These are phyloP conservation scores for Plantago elongata DNA, from an alignment of 257 asterid species.

Conservation along the genomic window DNA sequence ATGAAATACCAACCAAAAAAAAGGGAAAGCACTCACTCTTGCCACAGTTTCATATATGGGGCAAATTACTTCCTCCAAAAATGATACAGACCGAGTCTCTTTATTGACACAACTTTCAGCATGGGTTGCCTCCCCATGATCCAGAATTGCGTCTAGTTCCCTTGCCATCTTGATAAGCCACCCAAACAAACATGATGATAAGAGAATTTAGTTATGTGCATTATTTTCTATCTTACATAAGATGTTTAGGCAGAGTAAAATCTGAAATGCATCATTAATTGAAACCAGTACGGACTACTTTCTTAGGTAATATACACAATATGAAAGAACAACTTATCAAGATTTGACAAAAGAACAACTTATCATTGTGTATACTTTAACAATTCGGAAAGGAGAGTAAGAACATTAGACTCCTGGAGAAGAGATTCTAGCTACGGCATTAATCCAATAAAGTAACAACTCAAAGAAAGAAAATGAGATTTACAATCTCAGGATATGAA, in stretches of 20 bases:
- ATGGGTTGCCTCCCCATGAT: constrained; percentile 70
- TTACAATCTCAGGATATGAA: too few species aligned
- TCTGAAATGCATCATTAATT: constrained; percentile 9
- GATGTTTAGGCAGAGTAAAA: constrained; percentile 10
- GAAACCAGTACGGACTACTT: neutral
- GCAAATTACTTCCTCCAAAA: constrained; percentile 57
- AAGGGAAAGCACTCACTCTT: constrained; percentile 39
- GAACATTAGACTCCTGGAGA: too few species aligned
- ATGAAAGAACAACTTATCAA: constrained; percentile 7
- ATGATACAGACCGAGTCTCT: constrained; percentile 60
- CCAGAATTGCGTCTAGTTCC: constrained; percentile 80
- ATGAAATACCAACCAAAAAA: neutral
- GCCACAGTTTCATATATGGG: constrained; percentile 60
- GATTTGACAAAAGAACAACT: constrained; percentile 4
- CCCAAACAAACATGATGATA: constrained; percentile 14
- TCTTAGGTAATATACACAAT: too few species aligned
- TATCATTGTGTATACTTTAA: too few species aligned
- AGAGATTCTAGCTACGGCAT: too few species aligned
- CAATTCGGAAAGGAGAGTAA: too few species aligned
- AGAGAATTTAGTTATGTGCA: neutral
- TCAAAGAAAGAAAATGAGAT: too few species aligned
- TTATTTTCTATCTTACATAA: neutral
- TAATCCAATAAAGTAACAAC: too few species aligned
- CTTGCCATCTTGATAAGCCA: constrained; percentile 77
- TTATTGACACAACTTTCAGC: constrained; percentile 46